Percentiles rank a stretch among this genome's conserved stretches.
Conservation (phyloP, 2,329 filamentous ascomycete genomes). For the Pseudogymnoascus sp. region DNA sequence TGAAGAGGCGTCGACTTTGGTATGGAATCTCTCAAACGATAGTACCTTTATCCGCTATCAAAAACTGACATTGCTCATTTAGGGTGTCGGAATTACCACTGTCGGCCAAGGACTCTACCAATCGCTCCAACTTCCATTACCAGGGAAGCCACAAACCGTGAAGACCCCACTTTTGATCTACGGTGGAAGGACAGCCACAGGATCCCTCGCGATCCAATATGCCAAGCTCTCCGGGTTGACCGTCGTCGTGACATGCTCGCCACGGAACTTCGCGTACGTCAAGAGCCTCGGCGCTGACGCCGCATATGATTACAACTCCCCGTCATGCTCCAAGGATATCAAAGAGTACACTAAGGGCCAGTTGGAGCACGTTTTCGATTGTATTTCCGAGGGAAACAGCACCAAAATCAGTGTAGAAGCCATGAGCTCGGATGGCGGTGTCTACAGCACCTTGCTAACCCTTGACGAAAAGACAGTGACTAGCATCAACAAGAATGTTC, state of each 20-base stretch:
- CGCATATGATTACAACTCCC: slow-evolving; percentile 45
- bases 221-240: slow-evolving; percentile 36
- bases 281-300: slow-evolving; percentile 42
- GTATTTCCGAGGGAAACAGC: slow-evolving; percentile 37
- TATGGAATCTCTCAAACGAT: background rate
- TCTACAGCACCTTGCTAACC: slow-evolving; percentile 38
- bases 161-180: slow-evolving; percentile 40
- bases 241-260: slow-evolving; percentile 42
- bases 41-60: background rate
- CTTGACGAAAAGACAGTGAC: slow-evolving; percentile 22
- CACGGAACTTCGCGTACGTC: slow-evolving; percentile 43
- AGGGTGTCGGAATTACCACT: slow-evolving; percentile 31
- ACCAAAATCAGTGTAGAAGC: slow-evolving; percentile 36
- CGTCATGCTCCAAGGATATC: slow-evolving; percentile 41
- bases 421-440: slow-evolving; percentile 33
- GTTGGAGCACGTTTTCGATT: slow-evolving; percentile 43
- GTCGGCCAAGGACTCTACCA: slow-evolving; percentile 46
- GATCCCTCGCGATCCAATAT: slow-evolving; percentile 44
- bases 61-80: background rate
- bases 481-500: slow-evolving; percentile 24
- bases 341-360: slow-evolving; percentile 38
- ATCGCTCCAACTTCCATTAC: slow-evolving; percentile 32
- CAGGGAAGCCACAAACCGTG: slow-evolving; percentile 21
- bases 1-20: slow-evolving; percentile 38
- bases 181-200: slow-evolving; percentile 46